Evolutionary conservation across 1,284 basidiomycete genomes (phyloP).

Genomic region (Phellinidium pouzarii): DNA sequence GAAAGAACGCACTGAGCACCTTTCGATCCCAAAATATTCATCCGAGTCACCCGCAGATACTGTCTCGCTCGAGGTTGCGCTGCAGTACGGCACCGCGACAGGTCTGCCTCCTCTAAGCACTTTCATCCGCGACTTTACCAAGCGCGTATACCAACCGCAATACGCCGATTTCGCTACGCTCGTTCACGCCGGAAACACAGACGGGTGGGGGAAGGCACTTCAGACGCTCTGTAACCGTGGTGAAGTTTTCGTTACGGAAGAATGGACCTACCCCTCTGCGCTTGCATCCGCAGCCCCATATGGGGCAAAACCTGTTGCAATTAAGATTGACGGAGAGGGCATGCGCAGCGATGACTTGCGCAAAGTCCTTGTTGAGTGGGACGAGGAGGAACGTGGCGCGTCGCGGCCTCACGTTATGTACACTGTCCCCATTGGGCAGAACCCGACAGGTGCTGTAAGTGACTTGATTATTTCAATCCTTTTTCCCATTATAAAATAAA

Average conservation of each 20-base stretch:
- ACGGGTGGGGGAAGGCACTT: constrained; percentile 57
- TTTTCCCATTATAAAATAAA: constrained; percentile 5
- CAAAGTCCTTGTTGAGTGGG: constrained; percentile 59
- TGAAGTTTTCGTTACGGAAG: constrained; percentile 65
- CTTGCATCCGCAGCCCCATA: constrained; percentile 38
- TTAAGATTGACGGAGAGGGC: constrained; percentile 70
- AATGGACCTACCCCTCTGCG: constrained; percentile 65
- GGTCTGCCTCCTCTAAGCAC: constrained; percentile 47
- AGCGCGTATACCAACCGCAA: constrained; percentile 59
- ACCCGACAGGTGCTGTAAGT: constrained; percentile 70
- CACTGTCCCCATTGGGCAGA: constrained; percentile 70
- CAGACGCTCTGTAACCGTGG: constrained; percentile 64
- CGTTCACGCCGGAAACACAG: constrained; percentile 71
- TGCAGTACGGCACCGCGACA: constrained; percentile 69
- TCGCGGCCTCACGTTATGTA: constrained; percentile 70
- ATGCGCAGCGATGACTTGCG: constrained; percentile 60
- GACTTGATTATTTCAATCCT: neutral
- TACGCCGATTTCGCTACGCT: constrained; percentile 63
- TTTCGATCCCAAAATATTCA: constrained; percentile 61
- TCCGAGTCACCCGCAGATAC: constrained; percentile 33
- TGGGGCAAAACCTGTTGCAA: constrained; percentile 45
- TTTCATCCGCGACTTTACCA: constrained; percentile 54
- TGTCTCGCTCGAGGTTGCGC: constrained; percentile 56
- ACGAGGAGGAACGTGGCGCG: constrained; percentile 48
- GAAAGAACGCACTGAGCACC: constrained; percentile 39